Conservation (phyloP, 257 asterid genomes). For the Eucommia ulmoides region DNA sequence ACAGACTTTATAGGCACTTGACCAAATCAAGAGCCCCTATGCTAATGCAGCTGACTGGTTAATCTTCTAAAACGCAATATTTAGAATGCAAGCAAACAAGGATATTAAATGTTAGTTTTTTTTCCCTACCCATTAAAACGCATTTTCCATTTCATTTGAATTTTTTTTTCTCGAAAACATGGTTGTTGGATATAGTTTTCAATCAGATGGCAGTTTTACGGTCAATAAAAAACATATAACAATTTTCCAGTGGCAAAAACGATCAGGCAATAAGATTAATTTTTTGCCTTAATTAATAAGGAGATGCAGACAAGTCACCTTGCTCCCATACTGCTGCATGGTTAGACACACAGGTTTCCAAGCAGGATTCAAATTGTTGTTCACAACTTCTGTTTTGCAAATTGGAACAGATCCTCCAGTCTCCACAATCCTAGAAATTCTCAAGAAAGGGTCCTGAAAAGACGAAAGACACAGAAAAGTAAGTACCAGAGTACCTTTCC, state of each 20-base stretch:
- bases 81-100: too few species aligned
- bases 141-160: not conserved
- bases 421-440: slow-evolving; percentile 69
- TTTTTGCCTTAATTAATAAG: not conserved
- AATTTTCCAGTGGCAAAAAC: not conserved
- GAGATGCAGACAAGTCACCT: slow-evolving; percentile 36
- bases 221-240: not conserved
- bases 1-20: too few species aligned
- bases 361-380: slow-evolving; percentile 65
- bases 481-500: not conserved
- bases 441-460: slow-evolving; percentile 89
- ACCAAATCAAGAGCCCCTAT: too few species aligned
- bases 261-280: not conserved
- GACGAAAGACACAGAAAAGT: slow-evolving; percentile 14
- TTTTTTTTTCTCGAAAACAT: not conserved
- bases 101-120: too few species aligned
- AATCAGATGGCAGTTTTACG: not conserved
- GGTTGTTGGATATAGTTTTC: not conserved
- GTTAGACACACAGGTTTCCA: slow-evolving; percentile 75
- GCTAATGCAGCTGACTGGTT: too few species aligned
- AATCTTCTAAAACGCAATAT: too few species aligned
- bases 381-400: slow-evolving; percentile 93
- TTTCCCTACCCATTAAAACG: not conserved
- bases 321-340: slow-evolving; percentile 93
- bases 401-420: slow-evolving; percentile 59